Evolutionary conservation across 306 rosid species (phyloP).

Genomic region (Acacia melanoxylon): DNA sequence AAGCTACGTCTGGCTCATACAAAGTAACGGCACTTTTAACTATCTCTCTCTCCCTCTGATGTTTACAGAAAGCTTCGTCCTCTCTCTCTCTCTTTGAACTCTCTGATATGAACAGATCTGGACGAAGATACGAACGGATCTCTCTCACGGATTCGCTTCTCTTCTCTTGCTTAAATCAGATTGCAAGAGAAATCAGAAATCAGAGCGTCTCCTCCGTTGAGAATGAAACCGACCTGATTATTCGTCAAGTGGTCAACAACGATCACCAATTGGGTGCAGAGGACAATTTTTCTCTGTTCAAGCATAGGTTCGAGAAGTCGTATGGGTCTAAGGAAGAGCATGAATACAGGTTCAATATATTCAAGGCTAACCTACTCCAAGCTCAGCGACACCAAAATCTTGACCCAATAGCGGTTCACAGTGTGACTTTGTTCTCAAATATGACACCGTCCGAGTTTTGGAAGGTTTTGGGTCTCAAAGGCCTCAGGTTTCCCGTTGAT

Average conservation of each 20-base stretch:
- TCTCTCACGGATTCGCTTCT: too few species aligned
- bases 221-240: constrained; percentile 34
- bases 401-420: constrained; percentile 82
- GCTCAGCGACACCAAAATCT: constrained; percentile 67
- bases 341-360: constrained; percentile 57
- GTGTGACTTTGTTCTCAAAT: constrained; percentile 85
- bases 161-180: too few species aligned
- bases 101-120: too few species aligned
- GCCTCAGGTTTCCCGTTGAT: constrained; percentile 61
- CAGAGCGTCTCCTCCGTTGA: neutral
- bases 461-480: constrained; percentile 62
- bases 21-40: too few species aligned
- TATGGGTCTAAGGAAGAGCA: constrained; percentile 72
- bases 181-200: too few species aligned
- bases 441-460: constrained; percentile 72
- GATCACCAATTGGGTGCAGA: constrained; percentile 55
- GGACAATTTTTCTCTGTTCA: constrained; percentile 75
- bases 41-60: too few species aligned
- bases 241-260: constrained; percentile 70
- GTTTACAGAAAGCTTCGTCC: too few species aligned
- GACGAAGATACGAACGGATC: too few species aligned
- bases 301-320: constrained; percentile 58
- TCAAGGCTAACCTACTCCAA: constrained; percentile 66
- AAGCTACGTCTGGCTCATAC: too few species aligned
- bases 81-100: too few species aligned